A percentile compares a stretch with the other conserved stretches of the same genome.
Evolutionary conservation across 192 early-diverging fungal species (phyloP).

Genomic region (Coemansia sp.): DNA sequence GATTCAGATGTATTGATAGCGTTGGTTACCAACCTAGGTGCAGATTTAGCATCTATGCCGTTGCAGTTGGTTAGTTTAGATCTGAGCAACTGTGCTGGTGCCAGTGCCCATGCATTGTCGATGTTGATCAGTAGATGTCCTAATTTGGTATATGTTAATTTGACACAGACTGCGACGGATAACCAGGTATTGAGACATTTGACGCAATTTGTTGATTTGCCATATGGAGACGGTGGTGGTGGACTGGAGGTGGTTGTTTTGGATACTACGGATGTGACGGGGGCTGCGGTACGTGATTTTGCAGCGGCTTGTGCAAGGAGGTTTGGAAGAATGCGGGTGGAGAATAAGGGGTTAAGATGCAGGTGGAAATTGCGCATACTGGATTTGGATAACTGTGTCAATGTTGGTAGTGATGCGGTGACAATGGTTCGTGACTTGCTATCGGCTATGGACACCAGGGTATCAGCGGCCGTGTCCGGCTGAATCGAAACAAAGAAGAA

Average conservation of each 20-base stretch:
- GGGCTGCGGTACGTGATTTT: conserved; percentile 42
- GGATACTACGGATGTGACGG: conserved; percentile 35
- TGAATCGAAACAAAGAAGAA: background rate
- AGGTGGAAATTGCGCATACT: conserved; percentile 33
- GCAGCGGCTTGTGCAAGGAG: conserved; percentile 34
- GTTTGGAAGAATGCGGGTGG: conserved; percentile 11
- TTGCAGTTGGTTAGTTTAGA: conserved; percentile 34
- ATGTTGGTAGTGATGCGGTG: conserved; percentile 40
- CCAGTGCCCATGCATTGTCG: conserved; percentile 15
- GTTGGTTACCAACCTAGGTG: background rate
- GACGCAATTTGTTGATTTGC: conserved; percentile 6
- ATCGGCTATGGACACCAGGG: conserved; percentile 22
- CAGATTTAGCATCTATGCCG: background rate
- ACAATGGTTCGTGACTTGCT: conserved; percentile 34
- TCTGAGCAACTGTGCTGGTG: conserved; percentile 33
- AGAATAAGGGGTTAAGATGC: too few species aligned
- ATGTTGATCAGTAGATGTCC: conserved; percentile 24
- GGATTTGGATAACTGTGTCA: conserved; percentile 39
- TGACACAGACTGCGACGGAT: conserved; percentile 31
- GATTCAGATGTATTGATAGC: conserved; percentile 9
- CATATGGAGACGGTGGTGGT: background rate
- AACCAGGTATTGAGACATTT: conserved; percentile 29
- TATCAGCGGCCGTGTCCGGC: conserved; percentile 16
- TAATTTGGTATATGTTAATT: conserved; percentile 34
- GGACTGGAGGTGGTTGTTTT: conserved; percentile 34